Conservation (phyloP, 768 basidiomycete species). For the Inosperma sp. region DNA sequence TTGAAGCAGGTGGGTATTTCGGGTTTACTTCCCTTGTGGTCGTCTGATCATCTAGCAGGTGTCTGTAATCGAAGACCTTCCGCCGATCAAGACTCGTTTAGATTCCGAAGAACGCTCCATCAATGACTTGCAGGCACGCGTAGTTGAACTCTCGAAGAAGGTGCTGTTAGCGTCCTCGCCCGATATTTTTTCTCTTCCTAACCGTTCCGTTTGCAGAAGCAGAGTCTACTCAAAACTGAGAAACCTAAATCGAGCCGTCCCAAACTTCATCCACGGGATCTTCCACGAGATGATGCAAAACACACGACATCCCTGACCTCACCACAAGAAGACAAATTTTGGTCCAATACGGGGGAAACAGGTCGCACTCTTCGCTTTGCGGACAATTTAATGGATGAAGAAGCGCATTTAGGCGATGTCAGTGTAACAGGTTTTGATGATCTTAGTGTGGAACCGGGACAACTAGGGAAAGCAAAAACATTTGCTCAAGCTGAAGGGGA, state of each 20-base stretch:
- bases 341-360: conserved; percentile 53
- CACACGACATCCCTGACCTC: conserved; percentile 21
- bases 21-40: not conserved
- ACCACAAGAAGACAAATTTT: conserved; percentile 54
- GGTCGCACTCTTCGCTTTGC: conserved; percentile 60
- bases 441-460: conserved; percentile 17
- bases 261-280: conserved; percentile 17
- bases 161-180: conserved; percentile 27
- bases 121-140: conserved; percentile 32
- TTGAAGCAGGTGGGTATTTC: conserved; percentile 30
- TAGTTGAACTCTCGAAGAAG: conserved; percentile 39
- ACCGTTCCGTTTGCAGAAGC: conserved; percentile 21
- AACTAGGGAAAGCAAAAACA: conserved; percentile 11
- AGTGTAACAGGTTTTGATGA: conserved; percentile 45
- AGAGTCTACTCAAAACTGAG: conserved; percentile 9
- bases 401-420: conserved; percentile 52
- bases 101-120: conserved; percentile 42
- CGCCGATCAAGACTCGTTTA: conserved; percentile 31
- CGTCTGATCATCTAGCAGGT: conserved; percentile 8
- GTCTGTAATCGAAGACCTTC: conserved; percentile 11
- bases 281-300: conserved; percentile 1
- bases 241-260: conserved; percentile 14
- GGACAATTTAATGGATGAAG: conserved; percentile 59
- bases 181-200: not conserved
- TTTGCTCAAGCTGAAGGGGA: conserved; percentile 16